Evolutionary conservation across 1,139 yeast species (phyloP), one percentile per base, ranked within the genome.

Genomic region (Kodamaea ohmeri): DNA sequence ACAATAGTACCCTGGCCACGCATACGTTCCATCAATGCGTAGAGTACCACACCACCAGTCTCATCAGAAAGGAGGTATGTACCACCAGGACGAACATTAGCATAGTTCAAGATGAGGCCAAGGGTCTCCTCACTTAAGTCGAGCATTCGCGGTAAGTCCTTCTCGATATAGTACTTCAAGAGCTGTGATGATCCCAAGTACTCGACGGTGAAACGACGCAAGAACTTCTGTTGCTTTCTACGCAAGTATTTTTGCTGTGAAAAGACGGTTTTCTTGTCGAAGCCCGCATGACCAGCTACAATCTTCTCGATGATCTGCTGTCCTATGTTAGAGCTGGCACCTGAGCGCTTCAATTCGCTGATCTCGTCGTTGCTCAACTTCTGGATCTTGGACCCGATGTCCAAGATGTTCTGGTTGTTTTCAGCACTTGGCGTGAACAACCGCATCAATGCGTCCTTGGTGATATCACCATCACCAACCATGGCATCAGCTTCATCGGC

Each of bases 191-290:
- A 67, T n/a, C 90, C 83, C 38, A 92, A 66, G 46, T 82, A 79
- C 44, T 86, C 87, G 15, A 94, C 80, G 1, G 90, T 83, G 62
- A 92, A 92, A 50, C 89, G 73, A 54, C 95, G 78, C 45, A 87
- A 72, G 56, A 87, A 92, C 66, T 94, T 94, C 56, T 84, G 90
- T 60, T 88, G 95, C 62, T 92, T 92, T 51, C 98, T 78, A 51
- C 84, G 83, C 50, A 90, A 65, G 58, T 92, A 92, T 62, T 92
- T 92, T 51, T 87, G 96, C 58, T 92, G 96, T 3, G 97, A 87
- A 54, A 76, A 88, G 18, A 82, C 68, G 4, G 98, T 92, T 62
- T 92, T 92, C 56, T 87, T 83, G 50, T 86, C 89, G 56, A 92
- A 92, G 9, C 88, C 86, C 31, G 73, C 84, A 62, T 94, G 97